A percentile compares a stretch with the other conserved stretches of the same genome.
These are phyloP conservation scores for Penicillium sp. DNA, from an alignment of 2,329 filamentous ascomycete genomes.

Conservation along the genomic window DNA sequence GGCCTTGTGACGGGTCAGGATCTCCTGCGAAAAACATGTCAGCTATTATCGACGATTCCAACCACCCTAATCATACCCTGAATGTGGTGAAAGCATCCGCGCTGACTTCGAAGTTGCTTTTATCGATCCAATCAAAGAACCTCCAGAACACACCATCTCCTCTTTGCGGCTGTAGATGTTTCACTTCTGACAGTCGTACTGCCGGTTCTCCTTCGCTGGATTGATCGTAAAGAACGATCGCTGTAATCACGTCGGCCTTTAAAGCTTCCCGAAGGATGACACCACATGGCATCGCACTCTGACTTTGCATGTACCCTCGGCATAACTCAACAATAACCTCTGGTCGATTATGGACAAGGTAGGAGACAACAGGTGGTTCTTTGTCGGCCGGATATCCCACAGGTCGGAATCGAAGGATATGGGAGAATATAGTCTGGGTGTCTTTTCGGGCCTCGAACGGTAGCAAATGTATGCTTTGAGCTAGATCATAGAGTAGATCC, in stretches of 20 bases:
- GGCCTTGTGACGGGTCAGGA: slow-evolving; percentile 89
- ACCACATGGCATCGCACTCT: slow-evolving; percentile 87
- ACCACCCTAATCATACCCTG: slow-evolving; percentile 56
- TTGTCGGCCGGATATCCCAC: slow-evolving; percentile 57
- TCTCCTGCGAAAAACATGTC: slow-evolving; percentile 58
- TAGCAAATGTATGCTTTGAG: slow-evolving; percentile 74
- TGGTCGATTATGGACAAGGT: slow-evolving; percentile 79
- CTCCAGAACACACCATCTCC: slow-evolving; percentile 90
- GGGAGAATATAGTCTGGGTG: slow-evolving; percentile 91
- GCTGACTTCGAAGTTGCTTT: slow-evolving; percentile 91
- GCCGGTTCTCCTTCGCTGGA: slow-evolving; percentile 68
- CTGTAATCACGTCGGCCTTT: slow-evolving; percentile 86
- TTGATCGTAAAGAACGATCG: slow-evolving; percentile 89
- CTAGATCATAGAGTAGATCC: slow-evolving; percentile 80
- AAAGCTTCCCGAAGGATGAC: slow-evolving; percentile 83
- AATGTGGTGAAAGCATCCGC: slow-evolving; percentile 98
- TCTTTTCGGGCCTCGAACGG: slow-evolving; percentile 97
- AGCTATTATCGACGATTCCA: background rate
- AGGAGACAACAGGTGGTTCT: slow-evolving; percentile 80
- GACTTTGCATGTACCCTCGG: slow-evolving; percentile 80
- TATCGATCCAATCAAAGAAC: slow-evolving; percentile 97
- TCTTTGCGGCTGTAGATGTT: slow-evolving; percentile 68
- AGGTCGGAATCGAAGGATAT: slow-evolving; percentile 85
- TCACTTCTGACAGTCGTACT: slow-evolving; percentile 73
- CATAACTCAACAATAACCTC: slow-evolving; percentile 86